phyloP scores from a whole-genome alignment of 2,329 filamentous ascomycete species.

The Clarireedia sp. region DNA sequence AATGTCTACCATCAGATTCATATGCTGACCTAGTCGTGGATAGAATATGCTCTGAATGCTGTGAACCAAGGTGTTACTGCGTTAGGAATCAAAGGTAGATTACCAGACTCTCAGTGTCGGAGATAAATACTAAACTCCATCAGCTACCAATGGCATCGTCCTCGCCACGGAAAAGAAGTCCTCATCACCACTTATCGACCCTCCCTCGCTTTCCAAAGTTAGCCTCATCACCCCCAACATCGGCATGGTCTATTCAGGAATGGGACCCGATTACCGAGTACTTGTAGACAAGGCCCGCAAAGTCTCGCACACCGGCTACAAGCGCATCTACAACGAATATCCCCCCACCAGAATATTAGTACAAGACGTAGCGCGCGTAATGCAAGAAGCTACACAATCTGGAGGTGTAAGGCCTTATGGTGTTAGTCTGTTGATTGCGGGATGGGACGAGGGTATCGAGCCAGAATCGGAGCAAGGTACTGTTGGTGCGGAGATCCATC shows the following conservation, averaged over 20 bases:
- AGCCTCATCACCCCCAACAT: constrained; percentile 98
- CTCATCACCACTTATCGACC: constrained; percentile 92
- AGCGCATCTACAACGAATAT: constrained; percentile 99
- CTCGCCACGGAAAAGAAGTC: constrained; percentile 99
- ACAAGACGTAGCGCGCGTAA: constrained; percentile 92
- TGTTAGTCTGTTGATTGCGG: constrained; percentile 88
- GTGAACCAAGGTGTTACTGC: constrained; percentile 99
- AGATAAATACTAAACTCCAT: neutral
- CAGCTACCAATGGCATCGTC: constrained; percentile 97
- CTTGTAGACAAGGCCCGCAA: constrained; percentile 97
- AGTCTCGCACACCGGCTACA: constrained; percentile 96
- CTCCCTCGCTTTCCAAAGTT: constrained; percentile 91
- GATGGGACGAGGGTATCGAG: constrained; percentile 95
- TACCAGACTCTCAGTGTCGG: neutral
- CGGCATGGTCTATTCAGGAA: constrained; percentile 98
- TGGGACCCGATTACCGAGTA: constrained; percentile 97
- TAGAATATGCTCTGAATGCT: constrained; percentile 98
- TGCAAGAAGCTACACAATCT: constrained; percentile 98
- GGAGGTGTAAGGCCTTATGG: constrained; percentile 96
- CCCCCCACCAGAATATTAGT: constrained; percentile 99
- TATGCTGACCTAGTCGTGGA: constrained; percentile 17
- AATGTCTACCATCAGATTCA: constrained; percentile 10
- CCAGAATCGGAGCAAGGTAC: constrained; percentile 64
- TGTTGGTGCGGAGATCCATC: constrained; percentile 44
- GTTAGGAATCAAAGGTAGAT: constrained; percentile 89